Percentiles rank a stretch among this genome's conserved stretches.
Conservation (phyloP, 306 rosid genomes). For the Luffa aegyptiaca region DNA sequence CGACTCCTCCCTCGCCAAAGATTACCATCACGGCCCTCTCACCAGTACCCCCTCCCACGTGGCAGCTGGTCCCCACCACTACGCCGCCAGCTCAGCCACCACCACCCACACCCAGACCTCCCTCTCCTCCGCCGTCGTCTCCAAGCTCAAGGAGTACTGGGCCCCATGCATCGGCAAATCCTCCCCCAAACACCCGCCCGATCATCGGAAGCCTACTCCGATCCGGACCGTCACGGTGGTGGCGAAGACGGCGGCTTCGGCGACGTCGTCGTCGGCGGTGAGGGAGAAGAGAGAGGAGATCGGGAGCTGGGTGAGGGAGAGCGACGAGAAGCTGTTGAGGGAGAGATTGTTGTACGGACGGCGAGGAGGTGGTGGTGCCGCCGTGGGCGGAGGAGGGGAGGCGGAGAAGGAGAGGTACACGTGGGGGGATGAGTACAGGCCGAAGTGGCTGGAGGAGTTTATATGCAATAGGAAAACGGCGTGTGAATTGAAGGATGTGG, state of each 20-base stretch:
- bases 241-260: background rate
- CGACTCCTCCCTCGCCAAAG: background rate
- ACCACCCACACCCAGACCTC: background rate
- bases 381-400: background rate
- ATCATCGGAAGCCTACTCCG: background rate
- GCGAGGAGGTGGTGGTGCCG: background rate
- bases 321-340: conserved; percentile 55
- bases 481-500: conserved; percentile 36
- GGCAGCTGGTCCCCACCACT: background rate
- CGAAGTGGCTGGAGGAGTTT: conserved; percentile 46
- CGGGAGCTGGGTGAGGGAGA: background rate
- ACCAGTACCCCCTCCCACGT: background rate
- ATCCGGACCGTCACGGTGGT: background rate
- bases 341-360: conserved; percentile 12
- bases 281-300: background rate
- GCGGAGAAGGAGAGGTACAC: conserved; percentile 13
- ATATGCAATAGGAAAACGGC: conserved; percentile 55
- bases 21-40: background rate
- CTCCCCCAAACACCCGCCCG: background rate
- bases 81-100: background rate
- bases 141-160: conserved; percentile 12
- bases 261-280: background rate
- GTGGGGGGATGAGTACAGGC: conserved; percentile 66
- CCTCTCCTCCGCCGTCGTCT: conserved; percentile 6
- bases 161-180: conserved; percentile 5